These are phyloP conservation scores for Tubosaeta sp. DNA, from an alignment of 768 basidiomycete species.

Conservation along the genomic window DNA sequence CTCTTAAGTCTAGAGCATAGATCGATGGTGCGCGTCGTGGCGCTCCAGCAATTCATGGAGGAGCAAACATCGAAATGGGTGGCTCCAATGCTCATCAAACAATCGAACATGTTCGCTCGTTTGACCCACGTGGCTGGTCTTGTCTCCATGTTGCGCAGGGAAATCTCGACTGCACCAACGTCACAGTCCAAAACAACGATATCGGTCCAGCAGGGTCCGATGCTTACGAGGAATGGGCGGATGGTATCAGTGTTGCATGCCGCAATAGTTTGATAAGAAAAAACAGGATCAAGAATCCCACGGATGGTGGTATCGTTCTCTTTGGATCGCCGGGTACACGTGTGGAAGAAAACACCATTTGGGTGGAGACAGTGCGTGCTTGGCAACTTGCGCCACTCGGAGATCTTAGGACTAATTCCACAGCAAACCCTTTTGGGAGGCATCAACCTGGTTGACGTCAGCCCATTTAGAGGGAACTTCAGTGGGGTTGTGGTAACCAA, in stretches of 20 bases:
- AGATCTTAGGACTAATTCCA: not conserved
- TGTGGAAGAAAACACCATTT: constrained; percentile 74
- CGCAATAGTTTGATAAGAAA: constrained; percentile 55
- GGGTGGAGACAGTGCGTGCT: constrained; percentile 56
- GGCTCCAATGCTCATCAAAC: constrained; percentile 67
- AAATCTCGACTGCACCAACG: constrained; percentile 55
- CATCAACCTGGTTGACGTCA: constrained; percentile 73
- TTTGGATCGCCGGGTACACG: constrained; percentile 73
- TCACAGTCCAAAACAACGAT: constrained; percentile 74
- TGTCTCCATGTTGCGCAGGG: constrained; percentile 79
- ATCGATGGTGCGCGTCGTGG: constrained; percentile 68
- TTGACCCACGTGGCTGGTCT: constrained; percentile 77
- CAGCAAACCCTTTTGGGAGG: constrained; percentile 70
- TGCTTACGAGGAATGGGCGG: constrained; percentile 69
- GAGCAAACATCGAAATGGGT: constrained; percentile 84
- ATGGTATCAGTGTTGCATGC: constrained; percentile 76
- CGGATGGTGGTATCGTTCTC: constrained; percentile 76
- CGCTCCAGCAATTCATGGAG: constrained; percentile 50
- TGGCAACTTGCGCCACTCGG: not conserved
- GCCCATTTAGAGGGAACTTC: constrained; percentile 63
- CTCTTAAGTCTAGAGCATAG: constrained; percentile 32
- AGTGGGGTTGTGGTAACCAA: constrained; percentile 59
- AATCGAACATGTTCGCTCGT: constrained; percentile 72
- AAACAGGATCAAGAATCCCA: constrained; percentile 67
- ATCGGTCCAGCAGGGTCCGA: constrained; percentile 75